Evolutionary conservation across 805 yeast genomes (phyloP).

Genomic region (Candida parachauliodes): DNA sequence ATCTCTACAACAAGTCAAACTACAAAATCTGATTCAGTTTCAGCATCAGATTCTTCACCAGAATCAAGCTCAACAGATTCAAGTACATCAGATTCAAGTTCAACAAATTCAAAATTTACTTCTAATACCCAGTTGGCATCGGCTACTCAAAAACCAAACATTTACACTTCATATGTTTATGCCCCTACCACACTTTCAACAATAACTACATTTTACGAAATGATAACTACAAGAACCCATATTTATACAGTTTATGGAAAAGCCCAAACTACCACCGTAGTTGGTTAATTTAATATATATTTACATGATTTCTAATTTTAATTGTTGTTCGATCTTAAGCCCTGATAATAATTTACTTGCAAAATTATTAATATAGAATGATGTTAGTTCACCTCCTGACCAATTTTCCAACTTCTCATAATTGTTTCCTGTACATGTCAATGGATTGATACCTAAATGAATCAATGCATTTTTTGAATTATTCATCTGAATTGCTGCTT

Average conservation of each 20-base stretch:
- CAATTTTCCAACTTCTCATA: conserved; percentile 32
- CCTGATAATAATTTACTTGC: conserved; percentile 22
- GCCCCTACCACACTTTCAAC: conserved; percentile 9
- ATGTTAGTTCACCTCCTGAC: conserved; percentile 34
- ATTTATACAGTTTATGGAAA: conserved; percentile 9
- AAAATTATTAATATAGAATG: conserved; percentile 19
- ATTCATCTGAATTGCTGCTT: conserved; percentile 45
- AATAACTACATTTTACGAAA: conserved; percentile 7
- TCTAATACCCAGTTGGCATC: not conserved
- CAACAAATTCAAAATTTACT: not conserved
- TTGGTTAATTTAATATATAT: conserved; percentile 6
- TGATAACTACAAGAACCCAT: conserved; percentile 8
- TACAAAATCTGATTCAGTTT: not conserved
- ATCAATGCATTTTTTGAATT: conserved; percentile 44
- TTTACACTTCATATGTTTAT: conserved; percentile 6
- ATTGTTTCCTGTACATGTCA: conserved; percentile 19
- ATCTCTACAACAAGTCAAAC: not conserved
- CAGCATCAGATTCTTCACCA: not conserved
- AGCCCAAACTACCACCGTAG: conserved; percentile 8
- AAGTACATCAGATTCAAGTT: not conserved
- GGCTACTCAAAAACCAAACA: not conserved
- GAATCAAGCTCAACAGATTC: not conserved
- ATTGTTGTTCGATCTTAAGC: conserved; percentile 17
- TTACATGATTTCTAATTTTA: conserved; percentile 4
- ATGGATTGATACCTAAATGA: conserved; percentile 38